Base-by-base conservation (phyloP, 768 basidiomycete species). In the Boletus barrowsii region DNA sequence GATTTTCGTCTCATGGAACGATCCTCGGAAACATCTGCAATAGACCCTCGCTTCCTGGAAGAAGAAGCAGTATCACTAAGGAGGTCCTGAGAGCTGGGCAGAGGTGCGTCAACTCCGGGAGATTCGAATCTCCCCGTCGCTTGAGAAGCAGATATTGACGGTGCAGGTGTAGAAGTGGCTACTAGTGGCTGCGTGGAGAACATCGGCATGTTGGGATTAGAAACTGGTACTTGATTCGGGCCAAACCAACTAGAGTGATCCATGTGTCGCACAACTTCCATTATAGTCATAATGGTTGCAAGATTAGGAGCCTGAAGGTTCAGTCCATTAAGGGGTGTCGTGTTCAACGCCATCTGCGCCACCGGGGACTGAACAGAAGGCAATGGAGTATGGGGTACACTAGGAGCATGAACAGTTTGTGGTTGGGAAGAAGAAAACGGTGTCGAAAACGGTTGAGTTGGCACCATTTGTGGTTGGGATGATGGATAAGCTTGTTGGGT, bases 221-320 rank as follows among this genome's bases (percentile, higher is more conserved):
- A 58, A 39, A 30, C 11, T 13, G 63, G 49, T 2, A 53, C 22
- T 49, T 61, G 59, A 53, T 49, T 65, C 40, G 59, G 65, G 52
- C 56, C 39, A 35, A 58, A 36, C 57, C 60, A 54, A 14, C 49
- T 58, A 40, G 62, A 51, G 7, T 64, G 67, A 49, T 65, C 64
- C 58, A 62, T 67, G 42, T 62, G 68, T 51, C 68, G 63, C 42
- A 68, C 53, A n/a, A 70, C 63, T 36, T 68, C 67, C 63, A 68
- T 60, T 40, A 68, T 66, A 10, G 67, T 70, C 68, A 66, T 66
- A 10, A 68, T 42, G 11, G 66, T 54, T n/a, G 67, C 62, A 49
- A 67, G 49, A 52, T 64, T 62, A 17, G 54, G 54, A 17, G 35
- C 26, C 33, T 68, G 65, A 41, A 55, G 18, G 22, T 62, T 63